A percentile compares a stretch with the other conserved stretches of the same genome.
Evolutionary conservation across 345 rosid species (phyloP).

Genomic region (Euphorbia tirucalli): DNA sequence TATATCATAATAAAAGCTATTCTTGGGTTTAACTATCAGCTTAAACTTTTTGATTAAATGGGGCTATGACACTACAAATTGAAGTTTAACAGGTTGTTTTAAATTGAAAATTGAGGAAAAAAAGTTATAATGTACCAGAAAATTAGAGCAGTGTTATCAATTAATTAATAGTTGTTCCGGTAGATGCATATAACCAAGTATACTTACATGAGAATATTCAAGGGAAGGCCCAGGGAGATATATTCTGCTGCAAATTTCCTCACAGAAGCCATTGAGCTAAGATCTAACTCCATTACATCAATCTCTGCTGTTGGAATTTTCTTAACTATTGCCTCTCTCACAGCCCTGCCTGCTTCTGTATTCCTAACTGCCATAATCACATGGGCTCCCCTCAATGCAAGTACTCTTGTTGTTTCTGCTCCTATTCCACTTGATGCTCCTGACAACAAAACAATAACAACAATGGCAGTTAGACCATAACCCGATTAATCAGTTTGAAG

Average conservation of each 20-base stretch:
- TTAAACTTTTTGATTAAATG: no score
- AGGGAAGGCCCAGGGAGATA: conserved; percentile 15
- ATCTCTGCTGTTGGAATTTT: conserved; percentile 17
- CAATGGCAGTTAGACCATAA: no score
- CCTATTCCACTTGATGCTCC: conserved; percentile 25
- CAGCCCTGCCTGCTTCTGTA: conserved; percentile 14
- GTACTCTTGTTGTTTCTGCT: conserved; percentile 18
- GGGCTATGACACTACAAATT: no score
- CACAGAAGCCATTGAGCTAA: conserved; percentile 18
- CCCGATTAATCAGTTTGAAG: not conserved
- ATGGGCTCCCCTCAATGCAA: conserved; percentile 15
- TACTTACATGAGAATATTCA: conserved; percentile 30
- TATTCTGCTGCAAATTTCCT: conserved; percentile 21
- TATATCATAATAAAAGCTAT: no score
- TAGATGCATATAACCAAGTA: no score
- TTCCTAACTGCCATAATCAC: conserved; percentile 12
- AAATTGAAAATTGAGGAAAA: no score
- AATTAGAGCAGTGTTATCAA: no score
- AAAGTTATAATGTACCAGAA: no score
- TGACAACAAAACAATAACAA: not conserved
- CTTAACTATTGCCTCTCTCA: conserved; percentile 20
- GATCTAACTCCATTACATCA: conserved; percentile 29
- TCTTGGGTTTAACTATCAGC: no score
- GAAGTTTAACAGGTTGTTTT: no score
- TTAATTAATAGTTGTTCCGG: no score